Evolutionary conservation across 2,329 filamentous ascomycete species (phyloP).

Genomic region (Graphiopsis chlorocephala): DNA sequence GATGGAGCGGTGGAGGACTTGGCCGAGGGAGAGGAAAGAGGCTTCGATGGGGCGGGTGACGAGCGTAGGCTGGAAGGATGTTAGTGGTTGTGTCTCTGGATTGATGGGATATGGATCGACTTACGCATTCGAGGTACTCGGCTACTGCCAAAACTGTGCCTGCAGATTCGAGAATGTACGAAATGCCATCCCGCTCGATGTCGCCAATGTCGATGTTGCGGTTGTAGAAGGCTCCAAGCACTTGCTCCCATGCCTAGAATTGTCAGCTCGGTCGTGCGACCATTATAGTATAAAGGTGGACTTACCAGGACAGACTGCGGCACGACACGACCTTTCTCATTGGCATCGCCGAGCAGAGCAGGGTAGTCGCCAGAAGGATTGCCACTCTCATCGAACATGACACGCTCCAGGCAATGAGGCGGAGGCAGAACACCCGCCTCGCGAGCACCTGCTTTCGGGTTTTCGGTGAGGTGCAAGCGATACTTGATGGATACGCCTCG

Average conservation of each 20-base stretch:
- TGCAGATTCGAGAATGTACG: conserved; percentile 40
- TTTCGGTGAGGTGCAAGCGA: conserved; percentile 25
- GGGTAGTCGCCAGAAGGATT: conserved; percentile 12
- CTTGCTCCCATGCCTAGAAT: conserved; percentile 39
- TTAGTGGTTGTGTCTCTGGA: not conserved
- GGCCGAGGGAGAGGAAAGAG: conserved; percentile 47
- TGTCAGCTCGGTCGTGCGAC: too few species aligned
- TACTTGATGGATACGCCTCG: conserved; percentile 22
- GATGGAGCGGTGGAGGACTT: conserved; percentile 47
- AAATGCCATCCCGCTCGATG: conserved; percentile 36
- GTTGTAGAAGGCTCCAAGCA: conserved; percentile 50
- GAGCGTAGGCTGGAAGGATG: conserved; percentile 27
- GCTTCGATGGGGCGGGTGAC: conserved; percentile 48
- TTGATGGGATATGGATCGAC: conserved; percentile 1
- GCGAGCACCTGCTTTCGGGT: conserved; percentile 16
- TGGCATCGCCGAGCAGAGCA: conserved; percentile 19
- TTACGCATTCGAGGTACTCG: conserved; percentile 45
- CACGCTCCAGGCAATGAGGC: conserved; percentile 12
- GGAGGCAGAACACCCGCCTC: not conserved
- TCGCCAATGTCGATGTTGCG: conserved; percentile 41
- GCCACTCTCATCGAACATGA: conserved; percentile 23
- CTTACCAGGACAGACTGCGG: conserved; percentile 20
- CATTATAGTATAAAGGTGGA: not conserved
- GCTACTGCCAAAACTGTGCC: conserved; percentile 44
- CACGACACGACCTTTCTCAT: conserved; percentile 24